phyloP scores from a whole-genome alignment of 73 alveolate species.

The Breviolum minutum region DNA sequence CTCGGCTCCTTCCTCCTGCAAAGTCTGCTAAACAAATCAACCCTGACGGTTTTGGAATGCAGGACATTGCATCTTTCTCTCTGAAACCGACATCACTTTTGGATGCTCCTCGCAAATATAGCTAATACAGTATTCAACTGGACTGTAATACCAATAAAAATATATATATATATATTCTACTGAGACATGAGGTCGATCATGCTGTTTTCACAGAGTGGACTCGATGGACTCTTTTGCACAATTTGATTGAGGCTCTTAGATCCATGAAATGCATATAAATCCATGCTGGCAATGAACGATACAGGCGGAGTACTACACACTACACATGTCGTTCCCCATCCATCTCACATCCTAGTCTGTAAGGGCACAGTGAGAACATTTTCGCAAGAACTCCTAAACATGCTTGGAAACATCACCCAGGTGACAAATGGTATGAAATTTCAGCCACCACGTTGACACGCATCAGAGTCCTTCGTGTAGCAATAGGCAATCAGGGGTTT shows the following conservation, averaged over 20 bases:
- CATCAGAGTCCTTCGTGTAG: constrained; percentile 41
- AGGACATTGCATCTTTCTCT: background rate
- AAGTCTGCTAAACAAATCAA: no score
- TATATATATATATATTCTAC: no score
- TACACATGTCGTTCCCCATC: background rate
- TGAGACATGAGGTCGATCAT: background rate
- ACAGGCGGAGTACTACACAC: background rate
- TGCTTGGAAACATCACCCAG: background rate
- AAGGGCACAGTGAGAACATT: background rate
- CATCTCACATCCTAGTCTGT: background rate
- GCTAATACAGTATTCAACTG: no score
- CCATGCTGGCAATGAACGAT: no score
- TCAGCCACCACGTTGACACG: background rate
- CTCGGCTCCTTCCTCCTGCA: constrained; percentile 5
- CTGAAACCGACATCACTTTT: no score
- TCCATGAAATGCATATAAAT: no score
- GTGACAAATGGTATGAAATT: background rate
- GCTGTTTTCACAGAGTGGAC: background rate
- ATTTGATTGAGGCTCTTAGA: background rate
- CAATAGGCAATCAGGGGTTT: constrained; percentile 80
- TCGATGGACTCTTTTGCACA: background rate
- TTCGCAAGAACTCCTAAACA: background rate
- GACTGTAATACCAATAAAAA: no score
- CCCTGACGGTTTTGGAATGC: no score
- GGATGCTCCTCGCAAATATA: no score